Evolutionary conservation across 257 asterid genomes (phyloP).

Genomic region (Plectranthus barbatus): DNA sequence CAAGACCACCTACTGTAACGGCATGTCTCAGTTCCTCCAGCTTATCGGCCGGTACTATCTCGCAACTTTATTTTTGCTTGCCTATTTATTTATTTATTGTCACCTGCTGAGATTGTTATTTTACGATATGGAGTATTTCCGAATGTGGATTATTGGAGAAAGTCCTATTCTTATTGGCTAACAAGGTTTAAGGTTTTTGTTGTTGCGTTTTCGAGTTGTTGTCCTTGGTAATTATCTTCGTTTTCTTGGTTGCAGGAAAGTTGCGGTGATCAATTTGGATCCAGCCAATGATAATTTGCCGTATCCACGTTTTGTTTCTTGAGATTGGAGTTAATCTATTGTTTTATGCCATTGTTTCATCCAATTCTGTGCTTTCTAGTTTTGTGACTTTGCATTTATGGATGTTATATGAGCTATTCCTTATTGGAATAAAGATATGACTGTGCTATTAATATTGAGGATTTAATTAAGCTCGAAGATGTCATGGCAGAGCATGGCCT

Average conservation of each 20-base stretch:
- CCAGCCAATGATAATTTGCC: slow-evolving; percentile 96
- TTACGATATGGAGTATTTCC: not conserved
- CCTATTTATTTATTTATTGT: not conserved
- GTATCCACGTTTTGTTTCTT: slow-evolving; percentile 49
- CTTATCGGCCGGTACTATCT: slow-evolving; percentile 72
- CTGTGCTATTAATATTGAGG: slow-evolving; percentile 89
- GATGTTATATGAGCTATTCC: slow-evolving; percentile 24
- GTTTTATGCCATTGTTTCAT: not conserved
- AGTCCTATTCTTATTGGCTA: not conserved
- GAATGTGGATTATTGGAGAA: not conserved
- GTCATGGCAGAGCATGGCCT: slow-evolving; percentile 92
- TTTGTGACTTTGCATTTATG: not conserved
- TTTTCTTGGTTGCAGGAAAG: slow-evolving; percentile 3
- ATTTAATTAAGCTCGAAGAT: slow-evolving; percentile 76
- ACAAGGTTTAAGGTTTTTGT: not conserved
- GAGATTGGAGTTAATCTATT: not conserved
- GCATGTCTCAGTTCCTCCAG: slow-evolving; percentile 93
- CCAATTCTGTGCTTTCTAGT: not conserved
- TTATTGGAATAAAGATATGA: slow-evolving; percentile 62
- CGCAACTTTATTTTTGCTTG: not conserved
- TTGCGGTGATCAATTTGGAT: slow-evolving; percentile 86
- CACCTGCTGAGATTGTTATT: not conserved
- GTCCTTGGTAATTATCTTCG: not conserved
- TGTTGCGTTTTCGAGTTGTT: not conserved
- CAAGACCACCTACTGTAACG: slow-evolving; percentile 95